These are phyloP conservation scores for Vanilla planifolia DNA, from an alignment of 106 monocot species.

Conservation along the genomic window DNA sequence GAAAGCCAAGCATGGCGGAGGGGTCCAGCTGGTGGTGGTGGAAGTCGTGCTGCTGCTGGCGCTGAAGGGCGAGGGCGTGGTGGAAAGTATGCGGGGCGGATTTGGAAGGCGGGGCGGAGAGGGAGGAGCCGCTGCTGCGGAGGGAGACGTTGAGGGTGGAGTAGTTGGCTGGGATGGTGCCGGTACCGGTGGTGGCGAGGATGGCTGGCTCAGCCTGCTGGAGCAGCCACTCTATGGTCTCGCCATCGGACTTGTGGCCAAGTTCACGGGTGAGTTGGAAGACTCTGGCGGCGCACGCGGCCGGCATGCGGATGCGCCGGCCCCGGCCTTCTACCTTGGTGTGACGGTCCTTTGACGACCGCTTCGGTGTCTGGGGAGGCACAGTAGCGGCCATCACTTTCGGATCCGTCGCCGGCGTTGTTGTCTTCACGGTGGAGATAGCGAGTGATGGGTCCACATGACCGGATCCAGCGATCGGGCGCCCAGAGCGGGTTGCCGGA, in stretches of 20 bases:
- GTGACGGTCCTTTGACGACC: conserved; percentile 60
- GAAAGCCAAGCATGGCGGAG: conserved; percentile 25
- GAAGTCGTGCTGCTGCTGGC: conserved; percentile 9
- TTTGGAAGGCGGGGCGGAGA: conserved; percentile 28
- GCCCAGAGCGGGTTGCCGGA: conserved; percentile 9
- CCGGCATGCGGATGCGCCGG: conserved; percentile 64
- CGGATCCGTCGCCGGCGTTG: conserved; percentile 3
- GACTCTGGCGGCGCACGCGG: conserved; percentile 51
- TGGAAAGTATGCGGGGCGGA: conserved; percentile 24
- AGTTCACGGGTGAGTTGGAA: conserved; percentile 65
- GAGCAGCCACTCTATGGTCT: conserved; percentile 68
- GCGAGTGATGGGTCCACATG: neutral
- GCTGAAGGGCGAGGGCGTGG: conserved; percentile 20
- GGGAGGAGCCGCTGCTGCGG: conserved; percentile 33
- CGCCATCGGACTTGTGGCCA: conserved; percentile 63
- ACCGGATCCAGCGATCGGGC: neutral
- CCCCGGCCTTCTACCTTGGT: conserved; percentile 69
- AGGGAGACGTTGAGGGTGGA: conserved; percentile 54
- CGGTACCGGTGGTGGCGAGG: conserved; percentile 56
- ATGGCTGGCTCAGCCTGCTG: conserved; percentile 67
- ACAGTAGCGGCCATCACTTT: conserved; percentile 1
- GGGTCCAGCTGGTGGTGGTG: conserved; percentile 6
- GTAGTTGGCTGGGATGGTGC: conserved; percentile 56
- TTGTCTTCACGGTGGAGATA: neutral
- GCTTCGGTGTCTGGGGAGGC: conserved; percentile 17